Evolutionary conservation across 179 eudicot genomes (phyloP).

Genomic region (Patellifolia procumbens): DNA sequence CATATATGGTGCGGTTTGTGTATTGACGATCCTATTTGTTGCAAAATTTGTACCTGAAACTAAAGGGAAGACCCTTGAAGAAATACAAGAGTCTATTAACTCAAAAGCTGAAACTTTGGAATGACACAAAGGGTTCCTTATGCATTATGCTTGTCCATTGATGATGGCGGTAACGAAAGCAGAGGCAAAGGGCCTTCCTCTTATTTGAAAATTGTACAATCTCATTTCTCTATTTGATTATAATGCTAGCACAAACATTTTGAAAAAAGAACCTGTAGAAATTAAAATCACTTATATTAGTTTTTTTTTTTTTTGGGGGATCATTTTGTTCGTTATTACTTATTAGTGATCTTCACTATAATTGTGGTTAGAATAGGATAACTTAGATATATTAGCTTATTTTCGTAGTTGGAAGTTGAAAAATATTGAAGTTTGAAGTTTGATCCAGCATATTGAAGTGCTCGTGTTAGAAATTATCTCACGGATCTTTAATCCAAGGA

Average conservation of each 20-base stretch:
- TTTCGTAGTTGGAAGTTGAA: no score
- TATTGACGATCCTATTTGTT: conserved; percentile 57
- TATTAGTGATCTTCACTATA: no score
- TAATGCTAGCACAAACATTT: neutral
- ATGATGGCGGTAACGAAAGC: neutral
- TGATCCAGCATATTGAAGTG: no score
- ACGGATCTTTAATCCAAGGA: no score
- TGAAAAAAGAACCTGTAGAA: no score
- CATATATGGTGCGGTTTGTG: conserved; percentile 46
- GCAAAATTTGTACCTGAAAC: conserved; percentile 81
- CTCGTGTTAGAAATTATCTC: no score
- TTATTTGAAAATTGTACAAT: neutral
- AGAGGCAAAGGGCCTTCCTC: neutral
- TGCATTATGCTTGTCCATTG: neutral
- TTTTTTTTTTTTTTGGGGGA: no score
- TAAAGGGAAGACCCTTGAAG: conserved; percentile 78
- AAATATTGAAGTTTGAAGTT: no score
- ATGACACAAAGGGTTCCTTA: neutral
- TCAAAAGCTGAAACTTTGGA: conserved; percentile 23
- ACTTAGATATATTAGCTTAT: no score
- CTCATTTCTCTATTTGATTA: neutral
- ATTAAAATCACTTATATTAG: no score
- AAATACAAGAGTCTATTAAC: conserved; percentile 66
- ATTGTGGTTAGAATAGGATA: no score
- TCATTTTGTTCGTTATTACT: no score